A percentile compares a stretch with the other conserved stretches of the same genome.
phyloP scores from a whole-genome alignment of 2,329 filamentous ascomycete genomes.

The Plectosphaerella cucumerina region DNA sequence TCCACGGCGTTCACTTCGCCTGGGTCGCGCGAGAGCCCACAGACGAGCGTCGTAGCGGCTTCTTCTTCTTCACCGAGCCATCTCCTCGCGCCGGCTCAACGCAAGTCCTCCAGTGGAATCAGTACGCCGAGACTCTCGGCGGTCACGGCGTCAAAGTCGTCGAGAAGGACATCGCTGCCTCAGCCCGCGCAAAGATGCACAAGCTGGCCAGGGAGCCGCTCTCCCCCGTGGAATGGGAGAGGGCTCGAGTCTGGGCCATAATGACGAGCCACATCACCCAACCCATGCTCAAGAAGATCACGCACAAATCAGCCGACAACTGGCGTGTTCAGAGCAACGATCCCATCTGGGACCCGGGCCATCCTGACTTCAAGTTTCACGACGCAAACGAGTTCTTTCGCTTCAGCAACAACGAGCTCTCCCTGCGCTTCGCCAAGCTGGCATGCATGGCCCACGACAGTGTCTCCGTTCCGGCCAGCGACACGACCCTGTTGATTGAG shows the following conservation, averaged over 20 bases:
- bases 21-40: slow-evolving; percentile 49
- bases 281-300: slow-evolving; percentile 41
- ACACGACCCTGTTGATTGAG: slow-evolving; percentile 44
- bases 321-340: slow-evolving; percentile 54
- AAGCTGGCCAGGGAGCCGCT: neutral
- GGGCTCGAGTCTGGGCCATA: slow-evolving; percentile 36
- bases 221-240: neutral
- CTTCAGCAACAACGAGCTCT: slow-evolving; percentile 29
- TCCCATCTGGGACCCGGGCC: slow-evolving; percentile 39
- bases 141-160: neutral
- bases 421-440: slow-evolving; percentile 42
- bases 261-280: slow-evolving; percentile 46
- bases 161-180: neutral
- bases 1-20: slow-evolving; percentile 53
- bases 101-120: slow-evolving; percentile 47
- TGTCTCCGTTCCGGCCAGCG: slow-evolving; percentile 18
- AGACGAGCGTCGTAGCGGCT: slow-evolving; percentile 48
- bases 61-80: slow-evolving; percentile 46
- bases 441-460: slow-evolving; percentile 39
- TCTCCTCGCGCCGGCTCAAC: slow-evolving; percentile 20
- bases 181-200: neutral
- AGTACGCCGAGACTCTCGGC: neutral
- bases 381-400: slow-evolving; percentile 17
- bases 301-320: slow-evolving; percentile 31
- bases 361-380: slow-evolving; percentile 19